Percentiles rank a stretch among this genome's conserved stretches.
phyloP scores from a whole-genome alignment of 164 flowering plant species.

The Macadamia integrifolia region DNA sequence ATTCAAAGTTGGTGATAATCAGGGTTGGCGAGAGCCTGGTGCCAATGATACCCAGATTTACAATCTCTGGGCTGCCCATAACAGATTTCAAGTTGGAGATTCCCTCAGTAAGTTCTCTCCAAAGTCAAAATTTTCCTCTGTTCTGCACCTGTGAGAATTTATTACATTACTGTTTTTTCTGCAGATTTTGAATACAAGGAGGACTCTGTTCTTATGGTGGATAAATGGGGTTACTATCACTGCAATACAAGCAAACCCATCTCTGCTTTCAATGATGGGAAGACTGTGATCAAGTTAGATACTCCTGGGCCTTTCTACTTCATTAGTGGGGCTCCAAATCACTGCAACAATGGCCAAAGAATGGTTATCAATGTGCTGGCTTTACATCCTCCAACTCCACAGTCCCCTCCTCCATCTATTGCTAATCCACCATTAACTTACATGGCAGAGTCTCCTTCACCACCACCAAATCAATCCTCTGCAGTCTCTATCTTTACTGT shows the following conservation, averaged over 20 bases:
- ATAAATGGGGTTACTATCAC: slow-evolving; percentile 58
- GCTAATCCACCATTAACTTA: slow-evolving; percentile 18
- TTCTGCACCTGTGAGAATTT: background rate
- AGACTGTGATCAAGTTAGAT: slow-evolving; percentile 36
- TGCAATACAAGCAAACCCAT: slow-evolving; percentile 45
- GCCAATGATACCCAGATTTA: slow-evolving; percentile 28
- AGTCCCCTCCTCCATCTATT: slow-evolving; percentile 26
- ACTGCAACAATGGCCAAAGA: slow-evolving; percentile 56
- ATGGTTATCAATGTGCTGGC: slow-evolving; percentile 42
- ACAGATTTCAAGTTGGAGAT: slow-evolving; percentile 54
- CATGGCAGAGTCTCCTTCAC: slow-evolving; percentile 3
- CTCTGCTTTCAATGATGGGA: slow-evolving; percentile 34
- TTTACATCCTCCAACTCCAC: slow-evolving; percentile 23
- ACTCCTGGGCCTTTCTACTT: slow-evolving; percentile 44
- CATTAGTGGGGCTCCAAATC: slow-evolving; percentile 42
- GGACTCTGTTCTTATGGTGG: slow-evolving; percentile 63
- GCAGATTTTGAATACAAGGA: slow-evolving; percentile 55
- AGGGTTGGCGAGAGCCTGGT: slow-evolving; percentile 42
- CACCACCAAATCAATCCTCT: slow-evolving; percentile 9
- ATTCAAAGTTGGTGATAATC: slow-evolving; percentile 43
- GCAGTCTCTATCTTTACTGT: background rate
- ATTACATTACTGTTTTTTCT: background rate
- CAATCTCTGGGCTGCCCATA: slow-evolving; percentile 44
- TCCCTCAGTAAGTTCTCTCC: slow-evolving; percentile 40
- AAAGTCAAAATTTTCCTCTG: background rate